Base-by-base conservation (phyloP, 179 eudicot genomes). In the Spinacia oleracea region DNA sequence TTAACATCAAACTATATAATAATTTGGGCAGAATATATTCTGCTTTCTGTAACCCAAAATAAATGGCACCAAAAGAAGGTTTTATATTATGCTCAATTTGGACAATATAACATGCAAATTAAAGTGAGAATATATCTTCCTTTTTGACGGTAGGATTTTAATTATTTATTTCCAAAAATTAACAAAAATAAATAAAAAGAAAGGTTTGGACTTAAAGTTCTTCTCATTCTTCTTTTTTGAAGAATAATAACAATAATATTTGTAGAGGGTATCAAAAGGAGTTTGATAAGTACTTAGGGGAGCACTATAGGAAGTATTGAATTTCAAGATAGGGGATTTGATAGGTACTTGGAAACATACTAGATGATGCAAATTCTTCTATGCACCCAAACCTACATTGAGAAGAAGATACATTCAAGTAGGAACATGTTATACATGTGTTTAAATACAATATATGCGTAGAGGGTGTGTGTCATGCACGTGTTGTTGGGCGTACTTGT, bases 21-120 rank as follows among this genome's bases (percentile, higher is more conserved):
- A 34, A 27, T 15, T 40, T 75, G 55, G 51, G 68, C 4, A 75
- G 78, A 75, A 75, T 43, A 75, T 42, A 56, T 75, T 51, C 78
- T 23, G n/a, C 27, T 42, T 40, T 75, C 38, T 74, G 20, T 60
- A 16, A 3, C 9, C 9, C 9, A 42, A 18, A 50, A 60, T 9
- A 72, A 72, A 72, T 0, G 38, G 4, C 18, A 51, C 8, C 27
- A 18, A 71, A 71, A 6, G 23, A n/a, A 21, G 20, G 18, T 18
- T 15, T 48, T 48, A 31, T 48, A 0, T 9, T 31, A 70, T 43
- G 73, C 72, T 40, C 7, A 68, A n/a, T n/a, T n/a, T n/a, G n/a
- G n/a, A n/a, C n/a, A n/a, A 42, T n/a, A 16, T 70, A 38, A 71
- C 55, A 43, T 12, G 34, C 29, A 29, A 25, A 43, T 42, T 15